Percentiles rank a stretch among this genome's conserved stretches.
Conservation (phyloP, 1,284 basidiomycete genomes). For the Melampsora larici-populina region DNA sequence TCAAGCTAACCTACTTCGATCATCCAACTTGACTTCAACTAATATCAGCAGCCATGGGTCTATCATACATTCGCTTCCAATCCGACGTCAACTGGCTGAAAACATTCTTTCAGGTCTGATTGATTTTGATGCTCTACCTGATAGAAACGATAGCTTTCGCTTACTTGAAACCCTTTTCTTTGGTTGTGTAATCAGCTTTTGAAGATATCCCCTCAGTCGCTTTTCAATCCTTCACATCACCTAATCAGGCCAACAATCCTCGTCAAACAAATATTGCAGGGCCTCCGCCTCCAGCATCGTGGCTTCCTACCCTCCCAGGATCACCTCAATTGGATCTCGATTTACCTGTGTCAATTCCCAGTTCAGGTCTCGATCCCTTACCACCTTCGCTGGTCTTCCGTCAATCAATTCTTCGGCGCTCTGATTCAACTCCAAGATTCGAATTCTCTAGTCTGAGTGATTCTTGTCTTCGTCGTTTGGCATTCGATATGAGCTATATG, state of each 20-base stretch:
- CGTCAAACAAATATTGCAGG: background rate
- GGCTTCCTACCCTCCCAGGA: background rate
- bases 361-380: background rate
- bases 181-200: too few species aligned
- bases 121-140: too few species aligned
- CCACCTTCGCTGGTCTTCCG: background rate
- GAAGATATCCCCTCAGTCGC: background rate
- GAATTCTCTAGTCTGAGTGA: background rate
- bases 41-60: background rate
- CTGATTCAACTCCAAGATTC: background rate
- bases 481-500: constrained; percentile 11
- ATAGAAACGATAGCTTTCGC: too few species aligned
- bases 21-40: background rate
- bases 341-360: background rate
- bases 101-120: background rate
- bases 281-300: constrained; percentile 5
- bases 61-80: background rate
- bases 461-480: background rate
- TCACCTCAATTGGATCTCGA: background rate
- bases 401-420: background rate
- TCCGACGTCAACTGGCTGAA: background rate
- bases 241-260: background rate
- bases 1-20: constrained; percentile 11
- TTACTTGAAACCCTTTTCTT: too few species aligned
- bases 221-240: background rate